Conservation (phyloP, 768 basidiomycete genomes). For the Serpula lacrymans region DNA sequence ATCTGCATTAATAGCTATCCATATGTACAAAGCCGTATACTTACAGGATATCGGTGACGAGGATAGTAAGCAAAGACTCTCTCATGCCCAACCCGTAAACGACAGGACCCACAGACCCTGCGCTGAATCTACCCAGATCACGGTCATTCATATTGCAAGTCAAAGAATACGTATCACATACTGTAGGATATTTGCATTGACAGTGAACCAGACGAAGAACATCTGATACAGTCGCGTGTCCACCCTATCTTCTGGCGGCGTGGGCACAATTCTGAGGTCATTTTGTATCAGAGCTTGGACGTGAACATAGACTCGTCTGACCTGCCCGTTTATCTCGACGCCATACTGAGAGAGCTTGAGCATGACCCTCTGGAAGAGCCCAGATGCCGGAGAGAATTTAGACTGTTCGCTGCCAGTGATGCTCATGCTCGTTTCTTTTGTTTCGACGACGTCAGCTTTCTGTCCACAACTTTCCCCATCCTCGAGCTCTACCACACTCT, state of each 20-base stretch:
- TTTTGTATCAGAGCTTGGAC: neutral
- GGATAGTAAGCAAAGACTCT: constrained; percentile 47
- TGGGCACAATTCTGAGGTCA: constrained; percentile 45
- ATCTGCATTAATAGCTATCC: too few species aligned
- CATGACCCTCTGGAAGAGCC: neutral
- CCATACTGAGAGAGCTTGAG: neutral
- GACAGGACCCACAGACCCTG: constrained; percentile 58
- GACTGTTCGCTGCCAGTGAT: neutral
- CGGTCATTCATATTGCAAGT: neutral
- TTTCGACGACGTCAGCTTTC: too few species aligned
- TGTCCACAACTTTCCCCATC: too few species aligned
- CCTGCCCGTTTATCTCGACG: neutral
- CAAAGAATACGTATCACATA: constrained; percentile 15
- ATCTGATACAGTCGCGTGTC: constrained; percentile 51
- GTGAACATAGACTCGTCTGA: neutral
- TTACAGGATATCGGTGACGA: constrained; percentile 44
- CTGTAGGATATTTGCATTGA: constrained; percentile 52
- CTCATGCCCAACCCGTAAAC: constrained; percentile 53
- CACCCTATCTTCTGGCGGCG: constrained; percentile 38
- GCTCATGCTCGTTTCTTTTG: too few species aligned
- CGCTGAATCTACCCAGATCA: constrained; percentile 43
- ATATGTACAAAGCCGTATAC: too few species aligned
- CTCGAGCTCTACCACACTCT: too few species aligned
- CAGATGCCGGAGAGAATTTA: neutral
- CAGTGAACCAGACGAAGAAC: constrained; percentile 62